phyloP scores from a whole-genome alignment of 208 protist genomes.

The Leptomonas seymouri region DNA sequence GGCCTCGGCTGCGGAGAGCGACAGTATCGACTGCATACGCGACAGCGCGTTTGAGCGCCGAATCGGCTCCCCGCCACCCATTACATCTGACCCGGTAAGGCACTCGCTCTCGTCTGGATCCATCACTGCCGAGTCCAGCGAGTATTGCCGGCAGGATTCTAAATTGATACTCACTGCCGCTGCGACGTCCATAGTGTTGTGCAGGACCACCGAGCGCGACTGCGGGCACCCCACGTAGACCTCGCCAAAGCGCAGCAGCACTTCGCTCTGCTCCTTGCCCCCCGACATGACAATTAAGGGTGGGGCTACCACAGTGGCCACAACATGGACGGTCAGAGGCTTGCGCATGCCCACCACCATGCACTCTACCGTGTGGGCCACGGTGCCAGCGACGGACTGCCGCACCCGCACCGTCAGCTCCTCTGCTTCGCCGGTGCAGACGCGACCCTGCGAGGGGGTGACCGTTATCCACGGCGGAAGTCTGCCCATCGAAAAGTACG shows the following conservation, averaged over 20 bases:
- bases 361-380: constrained; percentile 54
- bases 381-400: constrained; percentile 31
- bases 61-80: neutral
- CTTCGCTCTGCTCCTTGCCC: constrained; percentile 58
- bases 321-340: constrained; percentile 67
- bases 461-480: constrained; percentile 71
- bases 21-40: constrained; percentile 17
- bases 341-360: constrained; percentile 83
- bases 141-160: constrained; percentile 37
- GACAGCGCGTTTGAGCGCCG: constrained; percentile 27
- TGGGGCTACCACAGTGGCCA: constrained; percentile 71
- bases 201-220: constrained; percentile 56
- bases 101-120: constrained; percentile 13
- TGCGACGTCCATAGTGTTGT: constrained; percentile 82
- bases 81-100: neutral
- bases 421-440: constrained; percentile 67
- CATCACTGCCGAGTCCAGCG: constrained; percentile 35
- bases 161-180: constrained; percentile 87
- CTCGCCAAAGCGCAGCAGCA: constrained; percentile 85
- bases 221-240: constrained; percentile 79
- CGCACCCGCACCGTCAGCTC: constrained; percentile 72
- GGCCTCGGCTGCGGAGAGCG: constrained; percentile 9
- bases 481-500: constrained; percentile 79
- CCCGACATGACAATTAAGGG: constrained; percentile 58
- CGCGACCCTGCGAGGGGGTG: constrained; percentile 61